phyloP scores from a whole-genome alignment of 805 yeast genomes.

The Wickerhamiella lipophila region DNA sequence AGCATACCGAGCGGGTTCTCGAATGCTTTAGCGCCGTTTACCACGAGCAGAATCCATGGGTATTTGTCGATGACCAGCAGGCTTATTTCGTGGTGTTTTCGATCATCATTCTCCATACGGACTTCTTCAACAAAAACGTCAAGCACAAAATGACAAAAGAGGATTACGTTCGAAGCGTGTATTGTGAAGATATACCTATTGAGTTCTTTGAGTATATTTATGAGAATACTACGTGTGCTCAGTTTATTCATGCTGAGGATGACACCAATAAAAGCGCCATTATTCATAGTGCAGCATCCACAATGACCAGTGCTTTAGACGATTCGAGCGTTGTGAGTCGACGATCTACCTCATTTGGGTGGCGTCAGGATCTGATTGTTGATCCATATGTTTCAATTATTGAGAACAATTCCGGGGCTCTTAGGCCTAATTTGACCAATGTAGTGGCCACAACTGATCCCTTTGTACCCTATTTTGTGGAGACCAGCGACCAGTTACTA shows the following conservation, averaged over 20 bases:
- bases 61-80: conserved; percentile 36
- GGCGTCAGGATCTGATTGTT: conserved; percentile 18
- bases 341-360: conserved; percentile 29
- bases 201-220: conserved; percentile 39
- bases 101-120: conserved; percentile 61
- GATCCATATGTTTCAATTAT: conserved; percentile 31
- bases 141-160: conserved; percentile 51
- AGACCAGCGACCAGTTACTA: conserved; percentile 20
- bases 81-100: conserved; percentile 54
- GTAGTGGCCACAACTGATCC: conserved; percentile 24
- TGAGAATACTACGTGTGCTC: conserved; percentile 52
- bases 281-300: background rate
- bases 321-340: background rate
- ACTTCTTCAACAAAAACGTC: conserved; percentile 54
- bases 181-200: conserved; percentile 27
- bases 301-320: conserved; percentile 1
- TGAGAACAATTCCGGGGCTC: conserved; percentile 26
- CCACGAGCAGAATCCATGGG: conserved; percentile 32
- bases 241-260: conserved; percentile 40
- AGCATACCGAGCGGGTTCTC: conserved; percentile 60
- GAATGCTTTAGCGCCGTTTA: conserved; percentile 45
- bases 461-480: conserved; percentile 20
- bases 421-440: conserved; percentile 27
- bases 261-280: background rate
- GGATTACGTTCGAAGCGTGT: conserved; percentile 43